Evolutionary conservation across 2,329 filamentous ascomycete species (phyloP).

Genomic region (Diplodia seriata): DNA sequence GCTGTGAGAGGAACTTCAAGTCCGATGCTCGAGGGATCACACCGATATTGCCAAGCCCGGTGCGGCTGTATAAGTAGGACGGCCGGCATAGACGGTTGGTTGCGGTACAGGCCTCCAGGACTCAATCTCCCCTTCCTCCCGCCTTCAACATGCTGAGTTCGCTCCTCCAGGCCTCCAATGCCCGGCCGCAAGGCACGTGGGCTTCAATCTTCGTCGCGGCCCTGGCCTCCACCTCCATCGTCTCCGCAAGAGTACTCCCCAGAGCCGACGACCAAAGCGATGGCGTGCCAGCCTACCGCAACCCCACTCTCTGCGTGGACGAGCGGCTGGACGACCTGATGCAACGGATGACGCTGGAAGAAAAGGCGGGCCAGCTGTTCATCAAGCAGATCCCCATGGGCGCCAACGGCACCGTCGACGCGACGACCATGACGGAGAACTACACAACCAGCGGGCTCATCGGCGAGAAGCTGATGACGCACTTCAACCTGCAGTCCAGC

Average conservation of each 20-base stretch:
- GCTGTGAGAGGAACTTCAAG: background rate
- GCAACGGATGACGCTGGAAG: slow-evolving; percentile 56
- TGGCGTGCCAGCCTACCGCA: slow-evolving; percentile 42
- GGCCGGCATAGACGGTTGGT: too few relatives aligned
- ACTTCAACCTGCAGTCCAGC: slow-evolving; percentile 54
- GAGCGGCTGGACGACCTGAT: slow-evolving; percentile 57
- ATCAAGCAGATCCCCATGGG: slow-evolving; percentile 48
- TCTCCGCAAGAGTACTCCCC: background rate
- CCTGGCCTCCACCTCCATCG: slow-evolving; percentile 2
- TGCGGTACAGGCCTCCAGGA: slow-evolving; percentile 1
- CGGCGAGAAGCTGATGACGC: slow-evolving; percentile 50
- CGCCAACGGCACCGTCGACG: slow-evolving; percentile 44
- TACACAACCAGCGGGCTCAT: slow-evolving; percentile 37
- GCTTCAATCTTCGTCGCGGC: background rate
- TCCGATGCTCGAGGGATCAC: background rate
- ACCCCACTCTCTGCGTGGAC: slow-evolving; percentile 52
- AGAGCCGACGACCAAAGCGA: slow-evolving; percentile 28
- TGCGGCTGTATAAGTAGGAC: background rate
- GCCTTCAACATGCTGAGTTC: slow-evolving; percentile 3
- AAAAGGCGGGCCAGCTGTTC: slow-evolving; percentile 59
- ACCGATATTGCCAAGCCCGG: background rate
- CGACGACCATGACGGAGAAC: slow-evolving; percentile 41
- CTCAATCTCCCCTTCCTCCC: background rate
- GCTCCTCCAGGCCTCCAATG: background rate
- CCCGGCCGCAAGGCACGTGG: slow-evolving; percentile 8